Base-by-base conservation (phyloP, 768 basidiomycete genomes). In the Rhodotorula diobovata region DNA sequence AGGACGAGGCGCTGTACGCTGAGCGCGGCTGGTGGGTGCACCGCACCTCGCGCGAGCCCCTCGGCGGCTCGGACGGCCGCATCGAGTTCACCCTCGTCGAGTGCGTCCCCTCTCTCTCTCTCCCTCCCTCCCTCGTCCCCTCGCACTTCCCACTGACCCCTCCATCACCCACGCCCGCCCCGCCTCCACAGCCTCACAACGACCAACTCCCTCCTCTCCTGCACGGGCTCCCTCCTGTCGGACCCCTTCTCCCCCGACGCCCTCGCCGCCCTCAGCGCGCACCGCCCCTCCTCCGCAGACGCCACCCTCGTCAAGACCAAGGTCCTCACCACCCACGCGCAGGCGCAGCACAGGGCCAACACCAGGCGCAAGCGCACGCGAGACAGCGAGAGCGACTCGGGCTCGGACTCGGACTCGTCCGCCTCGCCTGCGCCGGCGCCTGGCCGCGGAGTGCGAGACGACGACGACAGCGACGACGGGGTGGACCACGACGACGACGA, bases 51-150 rank as follows among this genome's bases (percentile, higher is more conserved):
- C 79, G 81, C 6, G 79, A 80, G 73, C 74, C 81, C 2, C 64
- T 83, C 1, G 83, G 83, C 5, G 81, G 80, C 16, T 75, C 73
- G 3, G 79, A 78, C 8, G 81, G 81, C 30, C 77, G 78, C 2
- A 72, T 83, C 56, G 84, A 86, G 71, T 83, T 86, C 67, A 84
- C 84, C 18, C 89, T 88, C 76, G 83, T 88, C 51, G 83, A 82
- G 68, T 74, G 39, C 37, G 66, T 67, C 18, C 25, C 3, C 25
- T 51, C 51, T 10, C n/a, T 20, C 56, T 16, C n/a, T 14, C 50
- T 39, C 46, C 30, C n/a, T 20, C 25, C 12, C 11, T n/a, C 35
- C n/a, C n/a, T 4, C 39, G 12, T 46, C 45, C 10, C 1, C 14
- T 8, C 18, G 11, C 12, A 39, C 0, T 34, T 25, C 0, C 16